These are phyloP conservation scores for Phytophthora tubulina DNA, from an alignment of 352 stramenopile genomes.

Conservation along the genomic window DNA sequence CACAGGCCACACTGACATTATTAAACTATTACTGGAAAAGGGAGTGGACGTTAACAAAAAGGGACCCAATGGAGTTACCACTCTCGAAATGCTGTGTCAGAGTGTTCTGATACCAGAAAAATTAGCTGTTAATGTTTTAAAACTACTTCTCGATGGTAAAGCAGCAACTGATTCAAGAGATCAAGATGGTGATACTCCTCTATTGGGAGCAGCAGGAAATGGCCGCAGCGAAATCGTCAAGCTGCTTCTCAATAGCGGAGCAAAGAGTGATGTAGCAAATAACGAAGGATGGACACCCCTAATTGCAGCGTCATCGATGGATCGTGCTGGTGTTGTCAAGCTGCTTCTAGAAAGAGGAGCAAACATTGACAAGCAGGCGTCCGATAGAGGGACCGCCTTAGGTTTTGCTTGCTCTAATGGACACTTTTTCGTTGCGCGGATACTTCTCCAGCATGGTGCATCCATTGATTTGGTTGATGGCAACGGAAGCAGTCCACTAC, in stretches of 20 bases:
- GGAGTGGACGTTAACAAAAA: background rate
- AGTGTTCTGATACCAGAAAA: background rate
- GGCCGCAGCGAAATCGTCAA: background rate
- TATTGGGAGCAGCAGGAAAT: background rate
- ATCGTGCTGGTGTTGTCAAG: background rate
- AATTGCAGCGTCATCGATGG: too few relatives aligned
- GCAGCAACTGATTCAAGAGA: background rate
- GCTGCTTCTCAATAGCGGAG: background rate
- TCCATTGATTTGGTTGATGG: too few relatives aligned
- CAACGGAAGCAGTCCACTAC: background rate
- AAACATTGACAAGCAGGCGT: background rate
- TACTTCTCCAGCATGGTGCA: too few relatives aligned
- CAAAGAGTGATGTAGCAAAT: background rate
- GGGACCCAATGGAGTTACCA: background rate
- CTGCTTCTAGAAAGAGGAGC: background rate
- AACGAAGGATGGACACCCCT: too few relatives aligned
- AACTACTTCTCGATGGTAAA: background rate
- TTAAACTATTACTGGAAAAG: background rate
- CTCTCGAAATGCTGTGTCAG: background rate
- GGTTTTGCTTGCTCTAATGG: too few relatives aligned
- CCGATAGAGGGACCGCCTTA: too few relatives aligned
- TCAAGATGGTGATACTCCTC: background rate
- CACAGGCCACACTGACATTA: background rate
- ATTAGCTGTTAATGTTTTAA: background rate
- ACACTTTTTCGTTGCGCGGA: too few relatives aligned